Percentiles rank a stretch among this genome's conserved stretches.
These are phyloP conservation scores for Aschersonia sp. DNA, from an alignment of 2,329 filamentous ascomycete genomes.

Conservation along the genomic window DNA sequence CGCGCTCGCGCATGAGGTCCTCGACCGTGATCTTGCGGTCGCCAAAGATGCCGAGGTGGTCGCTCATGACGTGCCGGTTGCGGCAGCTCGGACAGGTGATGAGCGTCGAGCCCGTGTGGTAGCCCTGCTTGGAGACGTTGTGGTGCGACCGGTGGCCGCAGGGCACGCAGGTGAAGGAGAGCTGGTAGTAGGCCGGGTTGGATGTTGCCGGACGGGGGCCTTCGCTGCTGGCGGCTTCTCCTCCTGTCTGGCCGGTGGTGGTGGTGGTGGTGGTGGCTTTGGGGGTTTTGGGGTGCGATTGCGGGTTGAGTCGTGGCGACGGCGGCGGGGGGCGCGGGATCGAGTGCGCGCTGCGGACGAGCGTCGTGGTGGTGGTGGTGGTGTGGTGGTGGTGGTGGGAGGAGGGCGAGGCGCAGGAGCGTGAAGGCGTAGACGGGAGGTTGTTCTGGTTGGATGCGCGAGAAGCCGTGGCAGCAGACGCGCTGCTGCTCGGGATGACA, in stretches of 20 bases:
- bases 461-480: too few species aligned
- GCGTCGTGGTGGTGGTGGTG: background rate
- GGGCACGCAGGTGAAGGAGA: constrained; percentile 86
- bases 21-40: constrained; percentile 57
- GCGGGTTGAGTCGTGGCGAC: constrained; percentile 2
- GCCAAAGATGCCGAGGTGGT: constrained; percentile 71
- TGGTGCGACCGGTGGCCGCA: constrained; percentile 73
- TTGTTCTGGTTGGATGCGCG: background rate
- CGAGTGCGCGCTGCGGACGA: constrained; percentile 16
- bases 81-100: constrained; percentile 79
- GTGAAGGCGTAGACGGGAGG: constrained; percentile 1
- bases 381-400: background rate
- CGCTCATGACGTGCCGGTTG: constrained; percentile 80
- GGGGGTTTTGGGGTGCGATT: constrained; percentile 1
- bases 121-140: constrained; percentile 82
- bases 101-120: constrained; percentile 78
- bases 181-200: constrained; percentile 58
- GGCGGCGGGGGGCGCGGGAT: constrained; percentile 17
- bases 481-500: too few species aligned
- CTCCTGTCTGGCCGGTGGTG: too few species aligned
- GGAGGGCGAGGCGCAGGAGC: background rate
- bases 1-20: constrained; percentile 63
- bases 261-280: constrained; percentile 1
- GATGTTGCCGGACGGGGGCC: constrained; percentile 10
- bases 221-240: constrained; percentile 12